Conservation (phyloP, 176 grass and related monocot genomes). For the Tuctoria greenei region DNA sequence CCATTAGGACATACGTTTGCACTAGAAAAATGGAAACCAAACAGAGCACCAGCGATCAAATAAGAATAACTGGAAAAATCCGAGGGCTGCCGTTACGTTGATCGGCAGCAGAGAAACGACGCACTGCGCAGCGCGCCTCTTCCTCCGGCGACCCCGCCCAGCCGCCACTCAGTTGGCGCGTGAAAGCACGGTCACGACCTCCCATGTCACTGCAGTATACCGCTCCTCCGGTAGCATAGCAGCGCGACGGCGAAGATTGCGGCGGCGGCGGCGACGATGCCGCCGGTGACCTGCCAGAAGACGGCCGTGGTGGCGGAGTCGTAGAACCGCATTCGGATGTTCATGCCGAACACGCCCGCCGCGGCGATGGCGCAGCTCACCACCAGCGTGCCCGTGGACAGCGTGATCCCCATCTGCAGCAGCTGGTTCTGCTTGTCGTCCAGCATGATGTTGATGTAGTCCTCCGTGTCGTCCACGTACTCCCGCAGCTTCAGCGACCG, state of each 20-base stretch:
- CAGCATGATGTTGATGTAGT: slow-evolving; percentile 88
- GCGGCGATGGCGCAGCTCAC: slow-evolving; percentile 39
- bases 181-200: too few species aligned
- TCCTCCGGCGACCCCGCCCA: too few species aligned
- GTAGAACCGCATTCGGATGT: too few species aligned
- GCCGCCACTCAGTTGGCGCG: too few species aligned
- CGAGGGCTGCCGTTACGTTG: too few species aligned
- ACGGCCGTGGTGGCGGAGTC: too few species aligned
- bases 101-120: too few species aligned
- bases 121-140: too few species aligned
- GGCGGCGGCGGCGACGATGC: slow-evolving; percentile 37
- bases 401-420: slow-evolving; percentile 76
- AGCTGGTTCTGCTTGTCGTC: slow-evolving; percentile 86
- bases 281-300: slow-evolving; percentile 46
- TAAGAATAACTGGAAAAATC: too few species aligned
- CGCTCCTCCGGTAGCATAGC: slow-evolving; percentile 44
- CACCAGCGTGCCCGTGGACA: slow-evolving; percentile 58
- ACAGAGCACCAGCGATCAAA: too few species aligned
- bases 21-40: too few species aligned
- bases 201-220: slow-evolving; percentile 47
- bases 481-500: slow-evolving; percentile 60
- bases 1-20: too few species aligned
- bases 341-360: slow-evolving; percentile 52
- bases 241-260: slow-evolving; percentile 48
- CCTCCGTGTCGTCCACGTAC: slow-evolving; percentile 78